Evolutionary conservation across 1,284 basidiomycete genomes (phyloP).

Genomic region (Ceratobasidium sp.): DNA sequence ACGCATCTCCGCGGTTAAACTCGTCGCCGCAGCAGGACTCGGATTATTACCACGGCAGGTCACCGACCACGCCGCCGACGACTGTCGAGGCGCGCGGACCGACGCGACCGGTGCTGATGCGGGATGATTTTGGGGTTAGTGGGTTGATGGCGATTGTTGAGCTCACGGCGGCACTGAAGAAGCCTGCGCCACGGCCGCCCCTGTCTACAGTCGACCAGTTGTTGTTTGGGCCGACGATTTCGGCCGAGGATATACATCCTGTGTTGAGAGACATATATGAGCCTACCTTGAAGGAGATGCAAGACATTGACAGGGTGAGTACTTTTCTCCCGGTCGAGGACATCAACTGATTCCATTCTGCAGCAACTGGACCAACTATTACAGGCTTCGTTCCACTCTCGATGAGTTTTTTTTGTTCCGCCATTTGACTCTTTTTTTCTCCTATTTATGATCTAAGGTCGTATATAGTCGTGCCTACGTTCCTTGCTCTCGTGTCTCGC

Average conservation of each 20-base stretch:
- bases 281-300: constrained; percentile 76
- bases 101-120: constrained; percentile 60
- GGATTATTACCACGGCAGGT: constrained; percentile 49
- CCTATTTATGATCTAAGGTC: constrained; percentile 39
- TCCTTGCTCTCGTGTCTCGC: constrained; percentile 35
- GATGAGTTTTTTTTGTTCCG: constrained; percentile 24
- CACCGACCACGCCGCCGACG: constrained; percentile 61
- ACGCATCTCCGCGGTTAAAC: constrained; percentile 56
- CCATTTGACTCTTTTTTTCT: constrained; percentile 2
- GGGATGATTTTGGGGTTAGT: constrained; percentile 85
- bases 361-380: constrained; percentile 51
- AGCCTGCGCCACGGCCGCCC: constrained; percentile 55
- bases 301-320: constrained; percentile 81
- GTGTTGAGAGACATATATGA: constrained; percentile 77
- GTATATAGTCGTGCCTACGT: constrained; percentile 24
- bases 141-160: constrained; percentile 88
- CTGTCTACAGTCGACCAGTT: constrained; percentile 74
- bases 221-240: constrained; percentile 75
- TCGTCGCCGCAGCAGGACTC: constrained; percentile 44
- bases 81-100: constrained; percentile 40
- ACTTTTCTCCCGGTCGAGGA: not conserved
- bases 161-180: constrained; percentile 64
- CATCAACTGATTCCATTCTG: constrained; percentile 1
- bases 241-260: constrained; percentile 75
- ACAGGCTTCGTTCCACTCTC: constrained; percentile 44